Conservation (phyloP, 2,329 filamentous ascomycete species). For the Bertia moriformis region DNA sequence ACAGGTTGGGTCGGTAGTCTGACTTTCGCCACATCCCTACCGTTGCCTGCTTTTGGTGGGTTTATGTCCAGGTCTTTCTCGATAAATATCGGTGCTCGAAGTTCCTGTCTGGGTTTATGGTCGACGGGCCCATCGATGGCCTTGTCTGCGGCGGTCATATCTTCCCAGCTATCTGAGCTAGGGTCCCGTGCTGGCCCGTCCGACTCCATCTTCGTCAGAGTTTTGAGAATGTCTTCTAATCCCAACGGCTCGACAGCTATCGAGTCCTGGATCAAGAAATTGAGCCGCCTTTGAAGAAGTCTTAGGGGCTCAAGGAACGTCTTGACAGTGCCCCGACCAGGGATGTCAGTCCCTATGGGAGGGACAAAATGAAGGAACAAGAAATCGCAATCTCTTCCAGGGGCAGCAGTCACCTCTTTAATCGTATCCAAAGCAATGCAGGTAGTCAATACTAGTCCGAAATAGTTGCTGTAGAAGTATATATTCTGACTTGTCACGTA, state of each 20-base stretch:
- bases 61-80: neutral
- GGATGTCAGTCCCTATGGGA: slow-evolving; percentile 24
- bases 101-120: no score
- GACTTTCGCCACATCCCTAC: slow-evolving; percentile 30
- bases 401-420: slow-evolving; percentile 54
- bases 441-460: slow-evolving; percentile 54
- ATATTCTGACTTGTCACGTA: slow-evolving; percentile 52
- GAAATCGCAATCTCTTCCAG: slow-evolving; percentile 59
- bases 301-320: slow-evolving; percentile 57
- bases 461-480: slow-evolving; percentile 65
- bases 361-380: slow-evolving; percentile 42
- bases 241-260: slow-evolving; percentile 29
- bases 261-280: slow-evolving; percentile 47
- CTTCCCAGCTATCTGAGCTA: slow-evolving; percentile 57
- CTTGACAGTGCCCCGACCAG: slow-evolving; percentile 50
- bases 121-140: no score
- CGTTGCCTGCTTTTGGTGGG: neutral
- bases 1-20: slow-evolving; percentile 53
- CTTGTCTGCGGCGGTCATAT: slow-evolving; percentile 25
- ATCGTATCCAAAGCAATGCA: slow-evolving; percentile 43
- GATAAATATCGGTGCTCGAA: neutral
- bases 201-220: slow-evolving; percentile 44
- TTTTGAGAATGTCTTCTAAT: slow-evolving; percentile 41
- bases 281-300: slow-evolving; percentile 48
- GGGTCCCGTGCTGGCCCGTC: slow-evolving; percentile 29